Evolutionary conservation across 768 basidiomycete genomes (phyloP), one percentile per base, ranked within the genome.

Genomic region (Gelatoporia subvermispora): DNA sequence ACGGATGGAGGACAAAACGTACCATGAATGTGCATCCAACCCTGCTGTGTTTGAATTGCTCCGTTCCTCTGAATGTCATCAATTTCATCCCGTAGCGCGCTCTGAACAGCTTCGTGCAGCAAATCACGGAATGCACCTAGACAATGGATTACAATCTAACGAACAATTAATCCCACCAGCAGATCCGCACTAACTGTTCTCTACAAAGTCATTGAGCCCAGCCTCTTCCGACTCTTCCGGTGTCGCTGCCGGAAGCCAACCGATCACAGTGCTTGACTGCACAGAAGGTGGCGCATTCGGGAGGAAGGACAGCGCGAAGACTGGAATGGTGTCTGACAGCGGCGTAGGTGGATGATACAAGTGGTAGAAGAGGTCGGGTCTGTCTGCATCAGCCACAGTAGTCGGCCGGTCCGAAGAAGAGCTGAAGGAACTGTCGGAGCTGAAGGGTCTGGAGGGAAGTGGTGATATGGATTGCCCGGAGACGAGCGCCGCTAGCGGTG

Each of bases 21-120:
- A 76, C 76, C 78, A 38, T 89, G 79, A 40, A 92, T 82, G 60
- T 92, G 89, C 84, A 92, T 85, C 89, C 89, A 92, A n/a, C 89
- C 89, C 17, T 78, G 65, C 51, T 77, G 78, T 2, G 81, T 65
- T 58, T 87, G 85, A 24, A 75, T 62, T 9, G 88, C 89, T 5
- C 75, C 77, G 48, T 81, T 81, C 4, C 60, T 73, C 71, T 82
- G 82, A 2, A 86, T 68, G 2, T 85, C 82, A 55, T 92, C 89
- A 1, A 74, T 68, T 9, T 72, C 74, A 39, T 85, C 77, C 17
- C 44, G 47, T 22, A 51, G 45, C 41, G 47, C 81, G 21, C 68
- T 64, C 43, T 73, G 72, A 15, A 90, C 68, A 9, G 77, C 77
- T 45, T 77, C 65, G 55, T 91, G 86, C 41, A 91, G 61, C 8